These are phyloP conservation scores for Tieghemostelium lacteum DNA, from an alignment of 78 protist genomes.

Conservation along the genomic window DNA sequence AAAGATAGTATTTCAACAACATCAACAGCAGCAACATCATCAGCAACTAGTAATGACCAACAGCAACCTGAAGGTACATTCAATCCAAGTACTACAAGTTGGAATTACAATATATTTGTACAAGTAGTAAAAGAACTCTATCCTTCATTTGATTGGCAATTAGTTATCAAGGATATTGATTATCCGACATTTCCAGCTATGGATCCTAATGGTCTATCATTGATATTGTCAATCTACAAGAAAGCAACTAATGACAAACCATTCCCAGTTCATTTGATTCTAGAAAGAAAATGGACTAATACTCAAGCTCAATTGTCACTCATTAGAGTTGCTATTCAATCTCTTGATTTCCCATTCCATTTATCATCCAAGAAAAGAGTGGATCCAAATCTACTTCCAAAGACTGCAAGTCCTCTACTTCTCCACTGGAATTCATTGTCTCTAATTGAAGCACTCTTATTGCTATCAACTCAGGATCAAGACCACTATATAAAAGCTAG, in stretches of 20 bases:
- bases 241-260: slow-evolving; percentile 19
- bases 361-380: slow-evolving; percentile 49
- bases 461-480: slow-evolving; percentile 49
- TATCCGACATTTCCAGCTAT: slow-evolving; percentile 45
- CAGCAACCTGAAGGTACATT: neutral
- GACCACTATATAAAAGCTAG: slow-evolving; percentile 52
- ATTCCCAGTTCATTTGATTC: slow-evolving; percentile 78
- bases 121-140: slow-evolving; percentile 65
- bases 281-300: slow-evolving; percentile 79
- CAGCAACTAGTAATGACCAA: neutral
- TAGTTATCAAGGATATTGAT: slow-evolving; percentile 69
- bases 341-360: slow-evolving; percentile 58
- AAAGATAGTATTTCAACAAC: neutral
- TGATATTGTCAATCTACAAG: slow-evolving; percentile 73
- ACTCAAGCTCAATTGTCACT: slow-evolving; percentile 76
- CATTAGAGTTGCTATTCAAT: slow-evolving; percentile 54
- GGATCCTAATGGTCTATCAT: slow-evolving; percentile 57
- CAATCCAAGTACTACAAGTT: slow-evolving; percentile 3
- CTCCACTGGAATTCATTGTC: slow-evolving; percentile 81
- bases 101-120: slow-evolving; percentile 73
- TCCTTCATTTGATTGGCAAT: slow-evolving; percentile 70
- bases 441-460: slow-evolving; percentile 66
- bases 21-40: neutral
- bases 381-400: slow-evolving; percentile 29
- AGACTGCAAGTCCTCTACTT: slow-evolving; percentile 30